Percentiles rank a stretch among this genome's conserved stretches.
Conservation (phyloP, 371 early-diverging fungal genomes). For the Mortierella sp. region DNA sequence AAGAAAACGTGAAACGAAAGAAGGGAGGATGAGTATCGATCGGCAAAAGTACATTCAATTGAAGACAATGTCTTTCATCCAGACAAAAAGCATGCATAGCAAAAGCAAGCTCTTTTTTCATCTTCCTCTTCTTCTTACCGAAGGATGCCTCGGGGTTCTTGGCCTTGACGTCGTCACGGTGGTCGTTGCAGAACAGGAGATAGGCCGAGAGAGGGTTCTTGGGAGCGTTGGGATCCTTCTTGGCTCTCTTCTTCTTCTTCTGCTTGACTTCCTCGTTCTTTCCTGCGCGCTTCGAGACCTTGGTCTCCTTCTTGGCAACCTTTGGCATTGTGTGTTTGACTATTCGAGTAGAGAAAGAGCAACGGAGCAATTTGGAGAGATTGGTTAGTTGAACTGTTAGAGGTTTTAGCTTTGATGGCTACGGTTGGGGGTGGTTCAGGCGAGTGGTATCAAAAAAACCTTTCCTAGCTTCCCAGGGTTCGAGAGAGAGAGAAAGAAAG, state of each 20-base stretch:
- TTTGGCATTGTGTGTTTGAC: conserved; percentile 43
- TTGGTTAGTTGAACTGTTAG: not conserved
- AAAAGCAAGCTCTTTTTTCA: not conserved
- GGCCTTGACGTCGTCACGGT: conserved; percentile 74
- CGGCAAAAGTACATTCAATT: not conserved
- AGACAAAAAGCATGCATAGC: not conserved
- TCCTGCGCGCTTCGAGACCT: conserved; percentile 47
- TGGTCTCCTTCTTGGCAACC: conserved; percentile 48
- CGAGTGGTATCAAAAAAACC: too few relatives aligned
- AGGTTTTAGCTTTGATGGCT: too few relatives aligned
- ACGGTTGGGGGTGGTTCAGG: too few relatives aligned
- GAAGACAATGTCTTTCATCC: not conserved
- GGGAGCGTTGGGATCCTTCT: conserved; percentile 82
- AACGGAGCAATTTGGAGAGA: not conserved
- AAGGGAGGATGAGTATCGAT: not conserved
- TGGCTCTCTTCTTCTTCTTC: conserved; percentile 51
- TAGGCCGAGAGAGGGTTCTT: conserved; percentile 88
- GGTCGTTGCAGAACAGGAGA: conserved; percentile 85
- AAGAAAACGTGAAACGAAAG: not conserved
- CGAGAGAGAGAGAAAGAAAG: too few relatives aligned
- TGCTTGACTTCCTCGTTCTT: conserved; percentile 47
- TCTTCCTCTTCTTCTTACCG: conserved; percentile 62
- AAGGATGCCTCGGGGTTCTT: conserved; percentile 86
- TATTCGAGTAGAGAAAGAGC: not conserved
- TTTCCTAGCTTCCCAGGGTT: too few relatives aligned